Percentiles rank a stretch among this genome's conserved stretches.
Conservation (phyloP, 177 flowering plant species). For the Tripterygium wilfordii region DNA sequence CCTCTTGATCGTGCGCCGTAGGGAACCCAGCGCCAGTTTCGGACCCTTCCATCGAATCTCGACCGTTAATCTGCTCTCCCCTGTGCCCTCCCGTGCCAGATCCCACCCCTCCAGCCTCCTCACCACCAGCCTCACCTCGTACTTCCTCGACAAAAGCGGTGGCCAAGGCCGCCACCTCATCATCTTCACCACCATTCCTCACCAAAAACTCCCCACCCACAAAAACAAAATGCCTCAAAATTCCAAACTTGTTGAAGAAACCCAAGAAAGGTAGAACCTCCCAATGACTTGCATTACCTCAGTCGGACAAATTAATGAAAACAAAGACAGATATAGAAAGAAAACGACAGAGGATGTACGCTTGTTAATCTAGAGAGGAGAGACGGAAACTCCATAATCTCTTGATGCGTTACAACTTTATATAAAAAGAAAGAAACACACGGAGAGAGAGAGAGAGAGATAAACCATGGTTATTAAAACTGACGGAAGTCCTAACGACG, state of each 20-base stretch:
- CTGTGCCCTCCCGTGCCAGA: conserved; percentile 18
- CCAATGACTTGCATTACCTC: too few relatives aligned
- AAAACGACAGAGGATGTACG: too few relatives aligned
- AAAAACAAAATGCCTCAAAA: not conserved
- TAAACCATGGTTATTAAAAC: too few relatives aligned
- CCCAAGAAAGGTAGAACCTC: too few relatives aligned
- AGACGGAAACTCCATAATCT: too few relatives aligned
- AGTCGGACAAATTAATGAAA: too few relatives aligned
- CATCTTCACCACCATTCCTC: conserved; percentile 85
- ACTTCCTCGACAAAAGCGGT: conserved; percentile 60
- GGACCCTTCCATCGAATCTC: conserved; percentile 93
- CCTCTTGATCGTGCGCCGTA: conserved; percentile 66
- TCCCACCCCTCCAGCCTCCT: conserved; percentile 43
- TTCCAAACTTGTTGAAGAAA: not conserved
- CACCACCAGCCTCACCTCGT: conserved; percentile 62
- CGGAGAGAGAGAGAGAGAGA: too few relatives aligned
- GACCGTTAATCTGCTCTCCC: conserved; percentile 36
- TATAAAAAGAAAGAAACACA: too few relatives aligned
- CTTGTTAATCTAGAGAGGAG: too few relatives aligned
- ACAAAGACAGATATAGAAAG: too few relatives aligned
- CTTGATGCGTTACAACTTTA: too few relatives aligned
- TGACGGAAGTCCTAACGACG: too few relatives aligned
- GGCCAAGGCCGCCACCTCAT: conserved; percentile 98
- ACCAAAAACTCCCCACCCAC: not conserved
- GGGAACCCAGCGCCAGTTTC: conserved; percentile 47